These are phyloP conservation scores for Aureobasidium melanogenum DNA, from an alignment of 2,329 filamentous ascomycete genomes.

Conservation along the genomic window DNA sequence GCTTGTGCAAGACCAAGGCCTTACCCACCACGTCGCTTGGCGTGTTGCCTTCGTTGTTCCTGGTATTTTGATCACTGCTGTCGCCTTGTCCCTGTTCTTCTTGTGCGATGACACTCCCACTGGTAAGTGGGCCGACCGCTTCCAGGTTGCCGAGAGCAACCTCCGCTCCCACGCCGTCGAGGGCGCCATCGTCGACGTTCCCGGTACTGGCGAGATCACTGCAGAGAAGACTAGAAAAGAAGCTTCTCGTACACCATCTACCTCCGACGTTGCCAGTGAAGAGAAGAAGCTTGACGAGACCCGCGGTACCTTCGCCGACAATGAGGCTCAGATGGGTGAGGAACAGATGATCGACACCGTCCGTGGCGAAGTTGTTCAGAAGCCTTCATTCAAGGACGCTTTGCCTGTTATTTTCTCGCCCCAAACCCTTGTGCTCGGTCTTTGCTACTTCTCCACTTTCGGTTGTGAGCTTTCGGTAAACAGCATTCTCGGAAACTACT, in stretches of 20 bases:
- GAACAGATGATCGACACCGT: constrained; percentile 48
- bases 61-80: constrained; percentile 61
- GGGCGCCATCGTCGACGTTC: constrained; percentile 41
- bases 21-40: constrained; percentile 65
- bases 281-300: constrained; percentile 31
- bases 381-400: constrained; percentile 52
- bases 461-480: constrained; percentile 54
- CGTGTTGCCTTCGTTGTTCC: constrained; percentile 77
- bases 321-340: constrained; percentile 38
- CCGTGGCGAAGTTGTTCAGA: constrained; percentile 51
- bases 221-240: constrained; percentile 26
- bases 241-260: constrained; percentile 23
- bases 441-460: constrained; percentile 53
- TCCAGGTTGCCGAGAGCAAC: constrained; percentile 48
- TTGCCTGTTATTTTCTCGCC: constrained; percentile 54
- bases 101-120: constrained; percentile 74
- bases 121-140: constrained; percentile 70
- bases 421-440: constrained; percentile 44
- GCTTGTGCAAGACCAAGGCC: constrained; percentile 50
- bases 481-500: constrained; percentile 52
- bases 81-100: constrained; percentile 60
- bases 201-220: constrained; percentile 44
- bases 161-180: constrained; percentile 37
- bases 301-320: constrained; percentile 28
- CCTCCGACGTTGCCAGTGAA: constrained; percentile 23